Base-by-base conservation (phyloP, 202 grass and related monocot genomes). In the Setaria italica region DNA sequence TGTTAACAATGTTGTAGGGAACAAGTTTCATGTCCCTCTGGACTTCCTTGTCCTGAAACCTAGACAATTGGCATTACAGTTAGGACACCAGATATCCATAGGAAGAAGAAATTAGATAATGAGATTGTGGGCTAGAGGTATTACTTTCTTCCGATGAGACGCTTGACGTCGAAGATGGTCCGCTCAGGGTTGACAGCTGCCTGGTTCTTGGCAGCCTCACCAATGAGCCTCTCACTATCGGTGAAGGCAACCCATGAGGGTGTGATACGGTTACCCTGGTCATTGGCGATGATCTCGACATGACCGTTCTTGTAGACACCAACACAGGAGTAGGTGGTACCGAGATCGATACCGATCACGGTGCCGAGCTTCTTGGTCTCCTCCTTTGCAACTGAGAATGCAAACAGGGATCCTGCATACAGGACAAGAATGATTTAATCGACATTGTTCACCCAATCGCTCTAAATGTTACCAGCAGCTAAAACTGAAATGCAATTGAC, bases 11-110 rank as follows among this genome's bases (percentile, higher is more conserved):
- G 83, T 97, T 90, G 88, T 94, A 97, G 33, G 94, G 94, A 6
- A 94, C 89, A 81, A 97, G 92, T 65, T 94, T 95, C 93, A 94
- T 98, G 91, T 98, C 95, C 78, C 17, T 93, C 90, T 98, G 95
- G 15, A 98, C 93, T 32, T 98, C 95, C 80, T 95, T 95, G 86
- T 98, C 95, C 37, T 87, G 89, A 86, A 98, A 95, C 86, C 95
- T 98, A 71, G 7, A 67, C 11, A 54, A 55, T 30, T 13, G 55
- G 25, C 7, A 73, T 11, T 9, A 6, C 16, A 76, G 65, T n/a
- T 82, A 71, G 55, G 70, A 6, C 58, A 74, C 63, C 45, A 62
- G 6, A 51, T 35, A 66, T 17, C 33, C 77, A 58, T 6, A 62
- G 11, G 1, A 15, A 6, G 1, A 20, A 1, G 1, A 73, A 11